Evolutionary conservation across 2,329 filamentous ascomycete genomes (phyloP).

Genomic region (Phialemonium atrogriseum): DNA sequence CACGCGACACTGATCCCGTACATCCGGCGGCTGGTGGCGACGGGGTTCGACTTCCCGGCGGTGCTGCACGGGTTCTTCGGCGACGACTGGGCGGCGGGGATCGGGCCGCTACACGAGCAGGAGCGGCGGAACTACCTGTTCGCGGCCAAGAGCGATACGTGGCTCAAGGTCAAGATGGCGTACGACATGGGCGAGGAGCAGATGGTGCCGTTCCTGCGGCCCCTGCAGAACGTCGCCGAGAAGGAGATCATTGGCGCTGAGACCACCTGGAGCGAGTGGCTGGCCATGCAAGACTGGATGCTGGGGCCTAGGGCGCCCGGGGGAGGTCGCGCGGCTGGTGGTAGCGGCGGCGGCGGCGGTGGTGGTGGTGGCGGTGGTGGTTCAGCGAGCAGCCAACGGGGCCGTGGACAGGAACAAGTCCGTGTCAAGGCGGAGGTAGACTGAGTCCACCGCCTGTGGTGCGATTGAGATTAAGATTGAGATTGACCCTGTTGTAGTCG

Average conservation of each 20-base stretch:
- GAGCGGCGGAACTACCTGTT: slow-evolving; percentile 94
- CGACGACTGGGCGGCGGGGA: slow-evolving; percentile 77
- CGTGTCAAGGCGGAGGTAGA: too few relatives aligned
- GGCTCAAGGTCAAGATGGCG: slow-evolving; percentile 79
- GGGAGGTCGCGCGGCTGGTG: slow-evolving; percentile 28
- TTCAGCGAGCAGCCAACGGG: slow-evolving; percentile 1
- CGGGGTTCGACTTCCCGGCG: slow-evolving; percentile 77
- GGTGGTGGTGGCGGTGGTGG: slow-evolving; percentile 3
- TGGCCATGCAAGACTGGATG: slow-evolving; percentile 99
- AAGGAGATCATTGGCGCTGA: slow-evolving; percentile 79
- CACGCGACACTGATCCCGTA: slow-evolving; percentile 74
- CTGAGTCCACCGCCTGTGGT: too few relatives aligned
- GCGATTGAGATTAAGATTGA: too few relatives aligned
- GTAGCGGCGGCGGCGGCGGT: slow-evolving; percentile 20
- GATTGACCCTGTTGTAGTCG: too few relatives aligned
- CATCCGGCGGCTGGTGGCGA: slow-evolving; percentile 81
- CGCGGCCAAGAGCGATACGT: slow-evolving; percentile 84
- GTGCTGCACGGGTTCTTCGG: slow-evolving; percentile 96
- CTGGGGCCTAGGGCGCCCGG: slow-evolving; percentile 72
- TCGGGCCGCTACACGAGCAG: slow-evolving; percentile 76
- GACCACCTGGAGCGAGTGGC: slow-evolving; percentile 84
- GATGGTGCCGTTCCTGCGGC: slow-evolving; percentile 77
- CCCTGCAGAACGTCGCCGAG: slow-evolving; percentile 67
- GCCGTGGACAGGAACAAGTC: too few relatives aligned
- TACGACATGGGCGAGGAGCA: slow-evolving; percentile 85